These are phyloP conservation scores for Luffa aegyptiaca DNA, from an alignment of 306 rosid species.

Conservation along the genomic window DNA sequence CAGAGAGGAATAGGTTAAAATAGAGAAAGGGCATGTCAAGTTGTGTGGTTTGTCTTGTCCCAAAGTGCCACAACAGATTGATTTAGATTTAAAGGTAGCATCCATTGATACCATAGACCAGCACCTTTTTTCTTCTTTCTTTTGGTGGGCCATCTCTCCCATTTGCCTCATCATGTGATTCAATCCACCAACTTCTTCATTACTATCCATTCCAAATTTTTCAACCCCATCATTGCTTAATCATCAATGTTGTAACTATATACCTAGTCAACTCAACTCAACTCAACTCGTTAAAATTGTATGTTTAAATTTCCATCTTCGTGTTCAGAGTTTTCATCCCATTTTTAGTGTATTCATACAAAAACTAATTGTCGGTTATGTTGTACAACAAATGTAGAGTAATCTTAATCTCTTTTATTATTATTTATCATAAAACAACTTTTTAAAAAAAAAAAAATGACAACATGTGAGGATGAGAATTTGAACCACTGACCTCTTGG, in stretches of 20 bases:
- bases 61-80: not conserved
- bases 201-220: not conserved
- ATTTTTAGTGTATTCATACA: not conserved
- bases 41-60: constrained; percentile 11
- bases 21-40: not conserved
- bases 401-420: no score
- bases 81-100: not conserved
- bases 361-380: no score
- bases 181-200: not conserved
- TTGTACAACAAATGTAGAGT: no score
- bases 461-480: no score
- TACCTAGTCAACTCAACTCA: not conserved
- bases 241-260: not conserved
- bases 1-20: not conserved
- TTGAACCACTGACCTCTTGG: no score
- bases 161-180: constrained; percentile 2
- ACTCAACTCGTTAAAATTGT: not conserved
- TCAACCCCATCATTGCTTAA: not conserved
- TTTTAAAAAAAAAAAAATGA: no score
- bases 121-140: not conserved
- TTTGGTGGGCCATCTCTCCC: constrained; percentile 13
- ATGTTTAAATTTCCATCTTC: not conserved
- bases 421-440: no score
- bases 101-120: not conserved
- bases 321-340: not conserved